A percentile compares a stretch with the other conserved stretches of the same genome.
These are phyloP conservation scores for Beauveria pseudobassiana DNA, from an alignment of 2,329 filamentous ascomycete genomes.

Conservation along the genomic window DNA sequence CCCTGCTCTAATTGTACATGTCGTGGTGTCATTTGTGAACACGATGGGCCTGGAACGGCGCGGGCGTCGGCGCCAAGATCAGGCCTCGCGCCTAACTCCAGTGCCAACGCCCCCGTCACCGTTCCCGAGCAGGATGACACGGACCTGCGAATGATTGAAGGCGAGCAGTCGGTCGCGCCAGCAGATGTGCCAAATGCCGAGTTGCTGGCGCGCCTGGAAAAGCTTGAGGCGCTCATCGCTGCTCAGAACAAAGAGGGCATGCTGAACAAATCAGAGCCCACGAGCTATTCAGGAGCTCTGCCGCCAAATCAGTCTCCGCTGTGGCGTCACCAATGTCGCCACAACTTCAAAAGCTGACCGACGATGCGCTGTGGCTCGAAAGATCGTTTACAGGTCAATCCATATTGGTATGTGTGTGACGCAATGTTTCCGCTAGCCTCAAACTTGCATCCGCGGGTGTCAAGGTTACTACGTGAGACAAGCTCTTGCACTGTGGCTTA, in stretches of 20 bases:
- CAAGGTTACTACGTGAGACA: not conserved
- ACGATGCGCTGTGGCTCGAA: constrained; percentile 28
- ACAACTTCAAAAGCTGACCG: constrained; percentile 25
- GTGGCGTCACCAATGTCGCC: constrained; percentile 19
- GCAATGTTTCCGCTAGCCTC: not conserved
- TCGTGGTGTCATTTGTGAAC: constrained; percentile 24
- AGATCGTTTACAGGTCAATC: constrained; percentile 23
- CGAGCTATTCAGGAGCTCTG: not conserved
- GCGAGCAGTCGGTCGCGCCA: constrained; percentile 1
- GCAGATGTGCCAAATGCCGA: constrained; percentile 16
- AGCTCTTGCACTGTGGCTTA: not conserved
- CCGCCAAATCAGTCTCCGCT: constrained; percentile 8
- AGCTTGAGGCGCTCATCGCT: constrained; percentile 20
- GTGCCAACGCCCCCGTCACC: not conserved
- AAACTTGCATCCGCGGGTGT: not conserved
- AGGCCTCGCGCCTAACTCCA: constrained; percentile 2
- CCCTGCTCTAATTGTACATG: constrained; percentile 30
- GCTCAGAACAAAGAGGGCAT: constrained; percentile 12
- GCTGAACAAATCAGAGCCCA: constrained; percentile 5
- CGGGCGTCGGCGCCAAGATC: constrained; percentile 2
- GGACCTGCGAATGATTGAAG: not conserved
- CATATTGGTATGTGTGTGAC: constrained; percentile 20
- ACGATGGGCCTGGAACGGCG: constrained; percentile 5
- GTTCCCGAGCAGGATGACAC: not conserved
- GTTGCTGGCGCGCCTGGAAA: constrained; percentile 20